Conservation (phyloP, 1,284 basidiomycete genomes). For the Coniferiporia weirii region DNA sequence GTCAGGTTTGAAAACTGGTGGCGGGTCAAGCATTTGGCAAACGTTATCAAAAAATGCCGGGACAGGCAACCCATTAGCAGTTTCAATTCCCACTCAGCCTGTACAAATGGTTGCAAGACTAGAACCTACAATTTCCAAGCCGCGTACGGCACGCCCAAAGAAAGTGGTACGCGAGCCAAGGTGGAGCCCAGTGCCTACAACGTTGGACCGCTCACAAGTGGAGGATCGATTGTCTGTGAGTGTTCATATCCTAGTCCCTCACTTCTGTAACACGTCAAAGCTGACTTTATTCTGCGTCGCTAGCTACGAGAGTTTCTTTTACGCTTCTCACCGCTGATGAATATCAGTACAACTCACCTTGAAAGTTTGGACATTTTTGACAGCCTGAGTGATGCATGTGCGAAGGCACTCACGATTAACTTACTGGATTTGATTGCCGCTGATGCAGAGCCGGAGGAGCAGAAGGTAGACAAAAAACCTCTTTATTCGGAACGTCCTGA, state of each 20-base stretch:
- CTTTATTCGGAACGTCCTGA: neutral
- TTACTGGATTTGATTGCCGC: constrained; percentile 49
- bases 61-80: neutral
- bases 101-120: neutral
- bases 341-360: constrained; percentile 48
- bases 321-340: constrained; percentile 52
- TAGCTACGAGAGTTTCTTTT: constrained; percentile 67
- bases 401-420: constrained; percentile 54
- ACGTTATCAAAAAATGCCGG: neutral
- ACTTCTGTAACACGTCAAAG: neutral
- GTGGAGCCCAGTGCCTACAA: constrained; percentile 47
- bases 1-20: constrained; percentile 17
- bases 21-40: constrained; percentile 22
- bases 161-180: constrained; percentile 28
- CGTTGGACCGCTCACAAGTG: constrained; percentile 41
- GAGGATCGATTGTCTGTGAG: constrained; percentile 47
- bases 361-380: constrained; percentile 63
- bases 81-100: neutral
- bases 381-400: constrained; percentile 52
- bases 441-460: constrained; percentile 34
- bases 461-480: constrained; percentile 24
- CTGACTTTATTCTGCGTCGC: neutral
- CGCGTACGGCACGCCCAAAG: constrained; percentile 13
- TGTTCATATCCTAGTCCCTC: neutral
- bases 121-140: neutral